Percentiles rank a stretch among this genome's conserved stretches.
Conservation (phyloP, 345 rosid species). For the Lumnitzera littorea region DNA sequence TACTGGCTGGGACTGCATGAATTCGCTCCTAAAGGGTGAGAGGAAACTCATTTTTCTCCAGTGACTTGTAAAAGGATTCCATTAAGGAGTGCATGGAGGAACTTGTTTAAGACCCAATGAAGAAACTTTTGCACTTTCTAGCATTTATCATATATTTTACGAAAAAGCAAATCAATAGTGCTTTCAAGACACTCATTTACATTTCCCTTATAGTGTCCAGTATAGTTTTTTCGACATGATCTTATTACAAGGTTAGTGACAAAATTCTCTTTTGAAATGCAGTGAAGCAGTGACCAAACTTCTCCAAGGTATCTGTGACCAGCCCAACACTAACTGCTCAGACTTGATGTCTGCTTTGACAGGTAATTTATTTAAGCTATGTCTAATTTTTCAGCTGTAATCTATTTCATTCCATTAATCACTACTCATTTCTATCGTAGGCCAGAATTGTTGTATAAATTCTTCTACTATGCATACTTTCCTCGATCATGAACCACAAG, state of each 20-base stretch:
- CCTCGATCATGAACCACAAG: constrained; percentile 21
- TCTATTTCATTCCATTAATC: no score
- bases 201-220: background rate
- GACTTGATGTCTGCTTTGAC: constrained; percentile 20
- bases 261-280: background rate
- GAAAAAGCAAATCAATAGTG: background rate
- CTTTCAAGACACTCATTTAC: no score
- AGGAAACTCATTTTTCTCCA: background rate
- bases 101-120: background rate
- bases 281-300: constrained; percentile 23
- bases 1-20: constrained; percentile 36
- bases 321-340: constrained; percentile 18
- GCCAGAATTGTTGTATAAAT: constrained; percentile 30
- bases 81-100: no score
- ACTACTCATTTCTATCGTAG: constrained; percentile 6
- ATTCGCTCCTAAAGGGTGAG: constrained; percentile 33
- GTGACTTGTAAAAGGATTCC: background rate
- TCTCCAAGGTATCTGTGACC: constrained; percentile 14
- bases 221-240: no score
- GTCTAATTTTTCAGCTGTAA: background rate
- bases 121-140: background rate
- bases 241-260: background rate
- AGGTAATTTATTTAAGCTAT: constrained; percentile 13
- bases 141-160: background rate
- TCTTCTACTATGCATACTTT: constrained; percentile 12